Conservation (phyloP, 805 yeast species). For the Wickerhamiella vanderwaltii region DNA sequence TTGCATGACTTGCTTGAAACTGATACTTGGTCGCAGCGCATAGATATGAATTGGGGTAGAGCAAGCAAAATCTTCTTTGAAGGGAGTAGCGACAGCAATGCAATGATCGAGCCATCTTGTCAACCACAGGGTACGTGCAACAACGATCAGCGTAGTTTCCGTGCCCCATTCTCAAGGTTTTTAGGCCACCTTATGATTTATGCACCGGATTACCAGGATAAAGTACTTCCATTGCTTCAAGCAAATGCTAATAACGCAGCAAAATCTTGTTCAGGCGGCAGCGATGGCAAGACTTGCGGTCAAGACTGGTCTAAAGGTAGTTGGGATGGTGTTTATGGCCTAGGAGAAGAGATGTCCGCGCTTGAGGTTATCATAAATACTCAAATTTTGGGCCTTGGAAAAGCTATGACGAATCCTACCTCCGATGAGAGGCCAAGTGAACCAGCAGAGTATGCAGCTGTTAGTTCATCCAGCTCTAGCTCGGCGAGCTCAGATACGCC, state of each 20-base stretch:
- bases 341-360: slow-evolving; percentile 73
- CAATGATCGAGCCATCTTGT: slow-evolving; percentile 63
- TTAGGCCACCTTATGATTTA: slow-evolving; percentile 47
- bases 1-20: slow-evolving; percentile 6
- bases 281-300: slow-evolving; percentile 69
- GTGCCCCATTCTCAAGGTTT: slow-evolving; percentile 52
- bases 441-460: neutral
- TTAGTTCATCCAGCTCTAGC: neutral
- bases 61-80: slow-evolving; percentile 33
- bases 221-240: slow-evolving; percentile 34
- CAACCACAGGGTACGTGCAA: slow-evolving; percentile 43
- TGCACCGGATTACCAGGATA: slow-evolving; percentile 40
- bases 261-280: slow-evolving; percentile 60
- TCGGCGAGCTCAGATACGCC: neutral
- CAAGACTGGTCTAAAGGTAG: slow-evolving; percentile 47
- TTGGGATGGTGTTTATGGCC: slow-evolving; percentile 58
- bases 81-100: slow-evolving; percentile 32
- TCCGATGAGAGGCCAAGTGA: neutral
- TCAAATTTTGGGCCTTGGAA: slow-evolving; percentile 19
- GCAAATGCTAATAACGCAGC: slow-evolving; percentile 58
- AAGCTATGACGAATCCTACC: slow-evolving; percentile 6
- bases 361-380: slow-evolving; percentile 45
- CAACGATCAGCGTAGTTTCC: slow-evolving; percentile 59
- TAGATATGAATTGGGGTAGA: slow-evolving; percentile 34
- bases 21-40: slow-evolving; percentile 40